Percentiles rank a stretch among this genome's conserved stretches.
Evolutionary conservation across 768 basidiomycete species (phyloP).

Genomic region (Coprinellus micaceus): DNA sequence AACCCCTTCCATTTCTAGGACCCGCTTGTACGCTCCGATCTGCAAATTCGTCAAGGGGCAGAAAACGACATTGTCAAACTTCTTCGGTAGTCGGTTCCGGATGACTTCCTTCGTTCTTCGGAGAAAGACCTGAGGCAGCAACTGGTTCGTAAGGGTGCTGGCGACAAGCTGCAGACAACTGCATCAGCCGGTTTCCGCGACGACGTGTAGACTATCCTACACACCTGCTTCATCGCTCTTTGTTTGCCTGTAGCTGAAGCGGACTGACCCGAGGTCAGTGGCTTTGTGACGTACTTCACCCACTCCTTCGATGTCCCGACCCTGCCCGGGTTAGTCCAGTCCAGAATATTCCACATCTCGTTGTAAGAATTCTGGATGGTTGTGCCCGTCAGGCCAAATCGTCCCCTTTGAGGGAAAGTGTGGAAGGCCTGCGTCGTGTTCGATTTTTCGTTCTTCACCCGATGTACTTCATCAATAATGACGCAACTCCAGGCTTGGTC

Average conservation of each 20-base stretch:
- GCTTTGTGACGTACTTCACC: conserved; percentile 66
- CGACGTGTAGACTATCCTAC: conserved; percentile 11
- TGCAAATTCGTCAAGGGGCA: conserved; percentile 81
- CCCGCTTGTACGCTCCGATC: conserved; percentile 65
- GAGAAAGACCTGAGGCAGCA: conserved; percentile 82
- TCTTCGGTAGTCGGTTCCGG: conserved; percentile 73
- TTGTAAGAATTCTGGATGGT: conserved; percentile 81
- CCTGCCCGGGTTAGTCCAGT: conserved; percentile 85
- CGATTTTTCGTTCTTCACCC: conserved; percentile 75
- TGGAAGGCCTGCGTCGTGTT: conserved; percentile 68
- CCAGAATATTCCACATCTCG: conserved; percentile 88
- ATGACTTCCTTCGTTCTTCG: conserved; percentile 81
- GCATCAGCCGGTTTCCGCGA: neutral
- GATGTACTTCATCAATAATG: conserved; percentile 88
- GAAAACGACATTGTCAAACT: conserved; percentile 89
- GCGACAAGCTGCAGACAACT: conserved; percentile 49
- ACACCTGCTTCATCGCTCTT: conserved; percentile 49
- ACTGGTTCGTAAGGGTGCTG: conserved; percentile 51
- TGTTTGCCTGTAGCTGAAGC: conserved; percentile 60
- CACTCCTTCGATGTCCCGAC: conserved; percentile 75
- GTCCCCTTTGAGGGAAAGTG: conserved; percentile 57
- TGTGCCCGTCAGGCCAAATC: conserved; percentile 87
- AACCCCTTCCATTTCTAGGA: conserved; percentile 62
- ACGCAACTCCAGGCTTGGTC: conserved; percentile 68
- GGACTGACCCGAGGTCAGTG: conserved; percentile 67